A percentile compares a stretch with the other conserved stretches of the same genome.
Evolutionary conservation across 2,329 filamentous ascomycete species (phyloP).

Genomic region (Leptoxyphium fumago): DNA sequence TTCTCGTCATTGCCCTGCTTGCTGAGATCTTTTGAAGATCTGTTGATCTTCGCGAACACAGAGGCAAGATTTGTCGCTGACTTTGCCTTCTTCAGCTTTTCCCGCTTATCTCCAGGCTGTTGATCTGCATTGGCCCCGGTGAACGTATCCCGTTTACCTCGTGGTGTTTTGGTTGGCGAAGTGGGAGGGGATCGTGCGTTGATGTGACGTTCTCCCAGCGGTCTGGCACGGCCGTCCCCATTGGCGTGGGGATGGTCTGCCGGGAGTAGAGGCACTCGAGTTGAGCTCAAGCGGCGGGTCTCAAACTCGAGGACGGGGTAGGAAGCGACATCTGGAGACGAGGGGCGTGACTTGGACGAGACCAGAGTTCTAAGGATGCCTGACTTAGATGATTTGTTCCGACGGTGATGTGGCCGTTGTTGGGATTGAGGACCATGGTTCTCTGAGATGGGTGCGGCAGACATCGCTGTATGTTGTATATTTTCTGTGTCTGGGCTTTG

Average conservation of each 20-base stretch:
- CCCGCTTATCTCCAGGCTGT: conserved; percentile 18
- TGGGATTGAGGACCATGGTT: not conserved
- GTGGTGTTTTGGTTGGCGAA: conserved; percentile 16
- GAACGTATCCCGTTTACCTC: conserved; percentile 14
- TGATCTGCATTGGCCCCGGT: no score
- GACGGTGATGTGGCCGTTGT: conserved; percentile 13
- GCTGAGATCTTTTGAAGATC: conserved; percentile 48
- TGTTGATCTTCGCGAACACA: conserved; percentile 57
- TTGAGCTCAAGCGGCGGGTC: not conserved
- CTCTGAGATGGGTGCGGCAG: not conserved
- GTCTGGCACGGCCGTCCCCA: conserved; percentile 1
- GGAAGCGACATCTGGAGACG: conserved; percentile 19
- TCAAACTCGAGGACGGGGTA: no score
- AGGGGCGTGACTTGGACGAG: conserved; percentile 30
- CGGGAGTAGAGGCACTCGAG: conserved; percentile 29
- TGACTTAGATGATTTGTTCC: conserved; percentile 21
- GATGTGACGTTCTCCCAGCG: conserved; percentile 17
- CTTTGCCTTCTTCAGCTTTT: conserved; percentile 52
- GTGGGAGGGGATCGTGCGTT: conserved; percentile 19
- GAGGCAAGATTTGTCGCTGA: conserved; percentile 69
- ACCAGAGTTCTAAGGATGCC: conserved; percentile 40
- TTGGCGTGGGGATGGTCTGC: conserved; percentile 33
- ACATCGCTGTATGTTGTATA: not conserved
- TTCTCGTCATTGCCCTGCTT: conserved; percentile 32
- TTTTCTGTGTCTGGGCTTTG: no score